Evolutionary conservation across 1,139 yeast genomes (phyloP).

Genomic region (Kurtzmaniella quercitrusa): DNA sequence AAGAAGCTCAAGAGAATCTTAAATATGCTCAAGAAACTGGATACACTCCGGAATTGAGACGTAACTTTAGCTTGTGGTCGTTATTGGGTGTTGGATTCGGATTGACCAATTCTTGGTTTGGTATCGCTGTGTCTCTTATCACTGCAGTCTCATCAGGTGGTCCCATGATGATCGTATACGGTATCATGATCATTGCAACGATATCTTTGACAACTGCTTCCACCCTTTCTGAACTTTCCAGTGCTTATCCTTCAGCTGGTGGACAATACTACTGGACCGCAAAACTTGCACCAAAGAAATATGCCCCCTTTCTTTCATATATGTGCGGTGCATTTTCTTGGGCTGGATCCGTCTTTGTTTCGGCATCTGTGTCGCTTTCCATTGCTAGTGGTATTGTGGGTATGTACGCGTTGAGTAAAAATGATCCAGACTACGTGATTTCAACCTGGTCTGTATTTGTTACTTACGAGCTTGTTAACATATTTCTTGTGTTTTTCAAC

Average conservation of each 20-base stretch:
- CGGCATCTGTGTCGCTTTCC: conserved; percentile 21
- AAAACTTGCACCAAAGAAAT: conserved; percentile 48
- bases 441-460: conserved; percentile 53
- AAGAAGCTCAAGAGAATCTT: conserved; percentile 31
- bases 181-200: conserved; percentile 57
- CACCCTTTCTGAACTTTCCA: conserved; percentile 46
- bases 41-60: conserved; percentile 36
- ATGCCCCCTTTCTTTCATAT: conserved; percentile 33
- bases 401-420: conserved; percentile 39
- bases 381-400: conserved; percentile 34
- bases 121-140: conserved; percentile 58
- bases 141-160: conserved; percentile 66
- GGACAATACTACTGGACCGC: conserved; percentile 63
- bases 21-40: conserved; percentile 32
- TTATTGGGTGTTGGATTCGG: conserved; percentile 66
- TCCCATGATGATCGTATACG: conserved; percentile 62
- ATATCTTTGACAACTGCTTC: conserved; percentile 36
- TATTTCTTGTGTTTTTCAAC: conserved; percentile 31
- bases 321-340: conserved; percentile 24
- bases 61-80: conserved; percentile 45
- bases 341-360: conserved; percentile 23
- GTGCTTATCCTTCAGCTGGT: conserved; percentile 55
- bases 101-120: conserved; percentile 67
- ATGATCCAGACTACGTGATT: conserved; percentile 40
- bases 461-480: conserved; percentile 38